phyloP scores from a whole-genome alignment of 2,329 filamentous ascomycete species.

The Paecilomyces dactylethromorphus region DNA sequence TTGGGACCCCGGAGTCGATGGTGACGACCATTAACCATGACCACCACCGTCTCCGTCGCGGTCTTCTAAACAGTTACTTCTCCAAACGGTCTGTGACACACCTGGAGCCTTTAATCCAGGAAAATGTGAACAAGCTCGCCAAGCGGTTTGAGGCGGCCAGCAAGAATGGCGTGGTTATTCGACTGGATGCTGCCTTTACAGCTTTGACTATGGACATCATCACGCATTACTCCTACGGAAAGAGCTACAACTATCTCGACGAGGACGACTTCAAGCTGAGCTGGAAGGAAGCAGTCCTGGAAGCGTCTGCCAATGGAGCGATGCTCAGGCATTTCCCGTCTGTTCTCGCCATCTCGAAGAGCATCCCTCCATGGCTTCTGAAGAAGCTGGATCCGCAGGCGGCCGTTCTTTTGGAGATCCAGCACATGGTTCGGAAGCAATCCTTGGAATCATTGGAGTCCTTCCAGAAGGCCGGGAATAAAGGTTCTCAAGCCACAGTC shows the following conservation, averaged over 20 bases:
- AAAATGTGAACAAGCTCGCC: conserved; percentile 25
- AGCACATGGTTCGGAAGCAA: conserved; percentile 2
- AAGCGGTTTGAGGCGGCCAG: conserved; percentile 15
- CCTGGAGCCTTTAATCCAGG: conserved; percentile 32
- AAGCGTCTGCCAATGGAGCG: conserved; percentile 16
- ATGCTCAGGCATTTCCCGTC: conserved; percentile 22
- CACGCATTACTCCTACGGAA: conserved; percentile 32
- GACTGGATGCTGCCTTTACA: conserved; percentile 18
- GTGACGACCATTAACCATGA: conserved; percentile 14
- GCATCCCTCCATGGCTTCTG: conserved; percentile 12
- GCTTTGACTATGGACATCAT: conserved; percentile 31
- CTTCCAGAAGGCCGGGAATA: not conserved
- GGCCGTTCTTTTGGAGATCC: conserved; percentile 4
- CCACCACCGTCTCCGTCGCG: conserved; percentile 16
- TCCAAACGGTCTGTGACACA: conserved; percentile 29
- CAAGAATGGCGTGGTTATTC: conserved; percentile 9
- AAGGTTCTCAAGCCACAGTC: conserved; percentile 11
- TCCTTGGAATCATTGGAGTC: conserved; percentile 1
- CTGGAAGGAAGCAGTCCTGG: conserved; percentile 17
- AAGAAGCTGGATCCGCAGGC: conserved; percentile 4
- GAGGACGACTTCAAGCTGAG: conserved; percentile 17
- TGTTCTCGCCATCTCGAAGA: conserved; percentile 17
- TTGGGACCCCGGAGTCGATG: conserved; percentile 8
- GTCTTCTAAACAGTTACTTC: conserved; percentile 13
- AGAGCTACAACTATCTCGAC: conserved; percentile 23